Conservation (phyloP, 257 asterid genomes). For the Solanum sejunctum region DNA sequence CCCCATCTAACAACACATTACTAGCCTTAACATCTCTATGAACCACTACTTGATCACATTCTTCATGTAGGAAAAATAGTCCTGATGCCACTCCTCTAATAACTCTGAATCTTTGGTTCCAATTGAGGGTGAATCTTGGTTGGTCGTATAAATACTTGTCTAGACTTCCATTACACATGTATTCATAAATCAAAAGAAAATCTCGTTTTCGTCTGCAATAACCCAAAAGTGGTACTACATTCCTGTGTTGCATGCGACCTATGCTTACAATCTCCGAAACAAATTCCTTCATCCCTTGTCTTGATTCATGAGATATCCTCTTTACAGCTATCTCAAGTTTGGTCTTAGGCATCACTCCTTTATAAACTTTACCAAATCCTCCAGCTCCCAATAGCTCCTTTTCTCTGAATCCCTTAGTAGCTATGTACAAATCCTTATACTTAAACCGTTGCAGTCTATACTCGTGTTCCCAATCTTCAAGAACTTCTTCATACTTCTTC, state of each 20-base stretch:
- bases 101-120: background rate
- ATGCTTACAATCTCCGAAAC: background rate
- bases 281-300: background rate
- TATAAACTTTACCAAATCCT: constrained; percentile 59
- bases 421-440: constrained; percentile 48
- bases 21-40: constrained; percentile 9
- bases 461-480: constrained; percentile 57
- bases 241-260: background rate
- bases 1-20: constrained; percentile 19
- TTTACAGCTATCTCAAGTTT: constrained; percentile 39
- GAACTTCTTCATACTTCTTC: constrained; percentile 29
- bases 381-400: constrained; percentile 39
- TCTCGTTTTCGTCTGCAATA: background rate
- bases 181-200: background rate
- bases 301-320: constrained; percentile 14
- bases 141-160: constrained; percentile 17
- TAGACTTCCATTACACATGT: constrained; percentile 28
- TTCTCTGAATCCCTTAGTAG: constrained; percentile 53
- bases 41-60: background rate
- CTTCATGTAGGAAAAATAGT: background rate
- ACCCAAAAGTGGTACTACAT: background rate
- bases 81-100: background rate
- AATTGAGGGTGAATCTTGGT: background rate
- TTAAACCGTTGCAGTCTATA: constrained; percentile 41
- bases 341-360: constrained; percentile 30